Base-by-base conservation (phyloP, 1,284 basidiomycete species). In the Ceratobasidium sp. region DNA sequence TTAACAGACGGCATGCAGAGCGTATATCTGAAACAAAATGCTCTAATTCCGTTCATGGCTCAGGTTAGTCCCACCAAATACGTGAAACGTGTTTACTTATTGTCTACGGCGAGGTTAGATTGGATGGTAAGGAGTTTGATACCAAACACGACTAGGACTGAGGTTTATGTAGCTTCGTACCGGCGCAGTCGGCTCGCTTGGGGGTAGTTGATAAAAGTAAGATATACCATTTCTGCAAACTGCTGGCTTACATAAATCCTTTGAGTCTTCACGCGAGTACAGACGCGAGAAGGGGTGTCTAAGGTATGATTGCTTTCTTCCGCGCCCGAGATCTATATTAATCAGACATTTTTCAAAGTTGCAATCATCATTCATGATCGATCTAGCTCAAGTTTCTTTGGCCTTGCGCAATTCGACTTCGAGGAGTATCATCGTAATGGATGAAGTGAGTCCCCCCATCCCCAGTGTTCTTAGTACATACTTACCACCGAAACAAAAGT, bases 281-380 rank as follows among this genome's bases (percentile, higher is more conserved):
- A 96, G 76, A 97, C 96, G 0, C 87, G 90, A 77, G 97, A 99
- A 86, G 96, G 95, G 0, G 91, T 95, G 24, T 95, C 95, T 2
- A 95, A 91, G 85, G 95, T 95, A 81, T 80, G 78, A 53, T 14
- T 22, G 4, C 24, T 31, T 22, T 11, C n/a, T 17, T 22, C 31
- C 60, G 6, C 31, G 3, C n/a, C n/a, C 41, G 14, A 27, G 29
- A 56, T n/a, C 29, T 33, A 8, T 27, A 29, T 17, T 50, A 27
- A 50, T 27, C 7, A 71, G 50, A 51, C 11, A 6, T 29, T 33
- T 33, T 51, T 73, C 47, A 41, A 79, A 97, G 95, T 88, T 90
- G 0, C 93, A 96, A 79, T 97, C 95, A 3, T 94, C 95, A 0
- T 98, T 98, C 83, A 96, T 98, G 94, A 97, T 97, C 80, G 97